Conservation (phyloP, 108 stramenopile genomes). For the Cyclotella cryptica region DNA sequence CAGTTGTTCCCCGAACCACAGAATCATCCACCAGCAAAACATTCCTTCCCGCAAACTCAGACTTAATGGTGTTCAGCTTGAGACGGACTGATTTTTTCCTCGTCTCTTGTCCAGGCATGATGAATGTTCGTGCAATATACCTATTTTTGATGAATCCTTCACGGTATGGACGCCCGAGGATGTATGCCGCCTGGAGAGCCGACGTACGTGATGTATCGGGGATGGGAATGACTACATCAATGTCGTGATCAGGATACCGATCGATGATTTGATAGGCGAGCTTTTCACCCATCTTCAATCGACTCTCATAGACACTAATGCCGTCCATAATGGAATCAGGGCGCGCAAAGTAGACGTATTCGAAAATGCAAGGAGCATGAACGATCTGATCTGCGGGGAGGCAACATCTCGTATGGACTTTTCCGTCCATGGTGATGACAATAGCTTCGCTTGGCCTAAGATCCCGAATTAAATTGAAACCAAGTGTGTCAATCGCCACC, state of each 20-base stretch:
- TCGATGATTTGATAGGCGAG: slow-evolving; percentile 89
- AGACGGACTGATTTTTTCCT: slow-evolving; percentile 97
- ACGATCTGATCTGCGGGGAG: slow-evolving; percentile 40
- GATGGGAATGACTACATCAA: slow-evolving; percentile 98
- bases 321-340: slow-evolving; percentile 99
- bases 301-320: slow-evolving; percentile 95
- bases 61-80: slow-evolving; percentile 98
- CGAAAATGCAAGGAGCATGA: slow-evolving; percentile 95
- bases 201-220: slow-evolving; percentile 97
- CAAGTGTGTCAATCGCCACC: slow-evolving; percentile 97
- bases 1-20: slow-evolving; percentile 98
- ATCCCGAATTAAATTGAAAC: slow-evolving; percentile 92
- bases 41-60: slow-evolving; percentile 89
- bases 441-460: slow-evolving; percentile 95
- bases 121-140: slow-evolving; percentile 99
- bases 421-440: slow-evolving; percentile 84
- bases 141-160: slow-evolving; percentile 99
- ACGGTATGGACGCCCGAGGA: slow-evolving; percentile 88
- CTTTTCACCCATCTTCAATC: slow-evolving; percentile 97
- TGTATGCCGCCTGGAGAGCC: slow-evolving; percentile 93
- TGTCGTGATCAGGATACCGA: slow-evolving; percentile 90
- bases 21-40: slow-evolving; percentile 98
- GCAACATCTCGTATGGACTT: slow-evolving; percentile 77
- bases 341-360: slow-evolving; percentile 99
- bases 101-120: slow-evolving; percentile 98